phyloP scores from a whole-genome alignment of 148 eudicot species.

The Rhododendron mucronatum region DNA sequence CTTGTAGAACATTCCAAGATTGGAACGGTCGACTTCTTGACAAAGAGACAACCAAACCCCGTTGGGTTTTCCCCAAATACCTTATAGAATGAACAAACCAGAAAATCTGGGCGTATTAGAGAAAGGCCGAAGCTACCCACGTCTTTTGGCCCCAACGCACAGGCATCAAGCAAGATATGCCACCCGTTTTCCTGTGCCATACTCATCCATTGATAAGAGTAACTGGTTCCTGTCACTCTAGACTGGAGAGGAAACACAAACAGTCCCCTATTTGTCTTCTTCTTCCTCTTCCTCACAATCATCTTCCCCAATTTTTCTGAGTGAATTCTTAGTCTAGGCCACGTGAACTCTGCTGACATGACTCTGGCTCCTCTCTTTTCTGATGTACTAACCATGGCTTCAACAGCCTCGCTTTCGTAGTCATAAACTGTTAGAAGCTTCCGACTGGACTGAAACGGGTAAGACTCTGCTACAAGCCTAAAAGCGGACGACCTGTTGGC shows the following conservation, averaged over 20 bases:
- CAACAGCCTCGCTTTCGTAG: conserved; percentile 75
- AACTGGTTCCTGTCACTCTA: conserved; percentile 72
- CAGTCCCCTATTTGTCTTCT: conserved; percentile 51
- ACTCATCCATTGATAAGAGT: conserved; percentile 98
- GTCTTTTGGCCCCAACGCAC: conserved; percentile 94
- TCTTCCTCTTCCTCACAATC: conserved; percentile 50
- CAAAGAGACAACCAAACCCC: conserved; percentile 90
- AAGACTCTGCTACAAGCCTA: conserved; percentile 77
- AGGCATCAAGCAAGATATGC: conserved; percentile 91
- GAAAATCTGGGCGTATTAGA: conserved; percentile 71
- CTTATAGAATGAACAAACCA: conserved; percentile 86
- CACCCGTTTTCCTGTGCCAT: conserved; percentile 87
- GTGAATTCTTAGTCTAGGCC: conserved; percentile 77
- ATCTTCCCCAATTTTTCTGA: conserved; percentile 49
- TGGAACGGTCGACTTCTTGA: conserved; percentile 62
- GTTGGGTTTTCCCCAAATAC: conserved; percentile 90
- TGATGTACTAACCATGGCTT: conserved; percentile 48
- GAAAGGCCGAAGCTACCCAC: conserved; percentile 91
- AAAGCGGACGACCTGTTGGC: conserved; percentile 89
- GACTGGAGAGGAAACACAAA: conserved; percentile 89
- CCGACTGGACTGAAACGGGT: conserved; percentile 60
- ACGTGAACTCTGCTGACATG: conserved; percentile 75
- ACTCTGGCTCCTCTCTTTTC: conserved; percentile 66
- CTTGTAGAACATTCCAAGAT: conserved; percentile 45
- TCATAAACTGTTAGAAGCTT: conserved; percentile 84